Evolutionary conservation across 2,329 filamentous ascomycete species (phyloP), one percentile per base, ranked within the genome.

Genomic region (Chrysosporium keratinophilum): DNA sequence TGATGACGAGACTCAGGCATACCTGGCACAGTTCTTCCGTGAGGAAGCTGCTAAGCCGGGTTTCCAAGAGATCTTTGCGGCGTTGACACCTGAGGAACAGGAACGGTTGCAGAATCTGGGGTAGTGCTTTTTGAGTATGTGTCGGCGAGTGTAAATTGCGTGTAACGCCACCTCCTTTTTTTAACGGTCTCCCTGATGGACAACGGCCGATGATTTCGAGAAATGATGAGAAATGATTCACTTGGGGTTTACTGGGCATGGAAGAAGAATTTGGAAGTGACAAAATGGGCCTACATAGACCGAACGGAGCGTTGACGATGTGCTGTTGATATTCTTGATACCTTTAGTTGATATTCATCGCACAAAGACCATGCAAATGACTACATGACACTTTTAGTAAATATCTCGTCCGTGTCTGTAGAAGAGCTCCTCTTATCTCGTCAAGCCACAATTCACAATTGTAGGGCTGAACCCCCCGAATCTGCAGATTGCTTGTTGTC

Each of bases 1-100:
- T 34, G 91, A 97, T 65, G 88, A 96, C 65, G 89, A 95, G 75
- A 95, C 90, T 6, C 88, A 95, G 67, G 80, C 79, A 3, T 95
- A 88, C 67, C 74, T 97, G 45, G 78, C 82, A 1, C 82, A 90
- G 12, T 96, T 95, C 72, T 96, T 96, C 72, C 74, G 72, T 42
- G 70, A 74, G 41, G 74, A 76, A 43, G 77, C 74, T 12, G 67
- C 70, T n/a, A 77, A 77, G 59, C 69, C 73, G 1, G 77, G 72
- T 11, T 83, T 83, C 62, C 71, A 71, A 28, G 75, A 77, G 48
- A 65, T 80, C 20, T 84, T 79, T 65, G 69, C 65, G 14, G 69
- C 73, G n/a, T 62, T 84, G 59, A 80, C 69, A 1, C 67, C 72
- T 12, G 71, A 74, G 44, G 81, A 84, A 57, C 69, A 71, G 58